Evolutionary conservation across 306 rosid species (phyloP), one percentile per base, ranked within the genome.

Genomic region (Fragaria iinumae): DNA sequence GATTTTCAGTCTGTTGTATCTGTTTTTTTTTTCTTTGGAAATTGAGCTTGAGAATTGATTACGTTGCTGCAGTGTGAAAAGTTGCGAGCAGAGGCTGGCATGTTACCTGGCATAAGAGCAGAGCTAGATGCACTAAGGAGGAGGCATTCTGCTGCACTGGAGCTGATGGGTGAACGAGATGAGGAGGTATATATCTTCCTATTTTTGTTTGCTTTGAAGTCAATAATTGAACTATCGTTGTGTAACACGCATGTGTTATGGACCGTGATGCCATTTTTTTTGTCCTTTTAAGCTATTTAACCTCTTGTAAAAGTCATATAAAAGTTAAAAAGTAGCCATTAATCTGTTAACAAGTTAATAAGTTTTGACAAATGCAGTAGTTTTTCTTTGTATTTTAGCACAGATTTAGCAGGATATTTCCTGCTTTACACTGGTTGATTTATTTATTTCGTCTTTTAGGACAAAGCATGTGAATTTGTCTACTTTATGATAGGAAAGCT

Each of bases 111-210:
- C 78, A 85, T 96, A 77, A 86, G 87, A 53, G 97, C 98, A 48
- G 99, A 93, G 90, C 82, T 96, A 79, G 99, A 96, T 73, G 90
- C 98, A 73, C 79, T 96, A 67, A 91, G 99, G 88, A 96, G 91
- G 86, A 86, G 99, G 81, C 99, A 96, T 84, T 85, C 97, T 80
- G 90, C 99, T 80, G 99, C 99, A 18, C 81, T 96, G 88, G 99
- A 96, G 86, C 88, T 96, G 83, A 96, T 96, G 99, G 99, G 99
- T 3, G 99, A 96, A 85, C 98, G 98, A 62, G 99, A 95, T 80
- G 99, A 92, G 80, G 98, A 96, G 99, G 99, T 95, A 86, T 38
- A 72, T 79, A 80, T 67, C 47, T 68, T 76, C 67, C 36, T 44
- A 34, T 59, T 64, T 43, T 44, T 48, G 44, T 77, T 34, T 71